Evolutionary conservation across 345 rosid species (phyloP).

Genomic region (Linum lewisii): DNA sequence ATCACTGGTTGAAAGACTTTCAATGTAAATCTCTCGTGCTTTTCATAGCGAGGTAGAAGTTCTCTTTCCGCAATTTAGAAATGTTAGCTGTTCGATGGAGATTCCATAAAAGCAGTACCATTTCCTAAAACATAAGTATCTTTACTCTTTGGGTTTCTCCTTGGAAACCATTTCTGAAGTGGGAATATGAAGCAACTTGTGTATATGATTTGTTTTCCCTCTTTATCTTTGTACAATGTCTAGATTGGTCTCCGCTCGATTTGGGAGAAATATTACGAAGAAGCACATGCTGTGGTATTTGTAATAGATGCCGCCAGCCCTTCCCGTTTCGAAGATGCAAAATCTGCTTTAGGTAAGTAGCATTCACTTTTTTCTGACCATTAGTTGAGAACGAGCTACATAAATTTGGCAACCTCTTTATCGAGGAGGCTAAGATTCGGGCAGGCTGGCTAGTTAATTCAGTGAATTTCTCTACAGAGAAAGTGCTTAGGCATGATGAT

Average conservation of each 20-base stretch:
- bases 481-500: conserved; percentile 92
- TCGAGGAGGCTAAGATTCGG: conserved; percentile 1
- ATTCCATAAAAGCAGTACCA: no score
- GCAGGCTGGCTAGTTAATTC: conserved; percentile 3
- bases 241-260: conserved; percentile 94
- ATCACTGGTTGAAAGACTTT: not conserved
- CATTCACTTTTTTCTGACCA: no score
- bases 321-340: conserved; percentile 90
- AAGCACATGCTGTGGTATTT: conserved; percentile 88
- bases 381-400: no score
- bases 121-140: no score
- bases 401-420: conserved; percentile 1
- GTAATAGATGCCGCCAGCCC: conserved; percentile 92
- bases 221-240: conserved; percentile 11
- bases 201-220: not conserved
- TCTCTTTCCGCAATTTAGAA: not conserved
- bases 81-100: not conserved
- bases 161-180: no score
- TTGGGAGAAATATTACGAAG: conserved; percentile 99
- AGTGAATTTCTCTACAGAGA: conserved; percentile 36
- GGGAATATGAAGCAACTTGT: no score
- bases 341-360: conserved; percentile 73
- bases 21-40: not conserved
- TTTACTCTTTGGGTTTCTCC: no score
- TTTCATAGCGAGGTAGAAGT: not conserved